A percentile compares a stretch with the other conserved stretches of the same genome.
Evolutionary conservation across 306 rosid species (phyloP).

Genomic region (Aeschynomene evenia): DNA sequence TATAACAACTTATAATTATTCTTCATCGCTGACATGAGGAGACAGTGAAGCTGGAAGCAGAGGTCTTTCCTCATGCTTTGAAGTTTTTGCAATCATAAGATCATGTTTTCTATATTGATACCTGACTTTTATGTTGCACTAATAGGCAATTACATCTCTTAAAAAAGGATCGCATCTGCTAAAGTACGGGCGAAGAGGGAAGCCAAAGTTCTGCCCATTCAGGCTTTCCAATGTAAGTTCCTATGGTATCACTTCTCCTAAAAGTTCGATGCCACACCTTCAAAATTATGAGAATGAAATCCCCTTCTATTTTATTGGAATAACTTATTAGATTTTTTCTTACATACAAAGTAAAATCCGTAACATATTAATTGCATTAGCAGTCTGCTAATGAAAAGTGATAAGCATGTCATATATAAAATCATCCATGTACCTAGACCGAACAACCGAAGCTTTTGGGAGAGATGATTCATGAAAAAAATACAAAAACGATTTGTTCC

Average conservation of each 20-base stretch:
- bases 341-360: background rate
- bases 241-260: constrained; percentile 18
- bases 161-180: constrained; percentile 90
- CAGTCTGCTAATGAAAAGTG: background rate
- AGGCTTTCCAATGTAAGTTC: constrained; percentile 86
- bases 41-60: constrained; percentile 21
- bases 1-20: background rate
- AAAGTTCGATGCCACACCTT: background rate
- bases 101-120: constrained; percentile 1
- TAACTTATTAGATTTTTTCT: background rate
- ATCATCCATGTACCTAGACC: no score
- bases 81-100: constrained; percentile 27
- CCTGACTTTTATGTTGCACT: constrained; percentile 23
- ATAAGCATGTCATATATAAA: background rate
- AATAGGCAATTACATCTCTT: constrained; percentile 79
- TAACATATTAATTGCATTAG: background rate
- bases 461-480: no score
- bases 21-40: constrained; percentile 1
- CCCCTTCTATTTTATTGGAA: background rate
- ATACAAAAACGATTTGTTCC: background rate
- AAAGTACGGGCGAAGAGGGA: constrained; percentile 94
- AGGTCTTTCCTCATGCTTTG: constrained; percentile 14
- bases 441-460: no score
- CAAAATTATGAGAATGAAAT: constrained; percentile 9
- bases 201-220: constrained; percentile 95